These are phyloP conservation scores for Pseudocohnilembus persalinus DNA, from an alignment of 169 alveolate genomes.

Conservation along the genomic window DNA sequence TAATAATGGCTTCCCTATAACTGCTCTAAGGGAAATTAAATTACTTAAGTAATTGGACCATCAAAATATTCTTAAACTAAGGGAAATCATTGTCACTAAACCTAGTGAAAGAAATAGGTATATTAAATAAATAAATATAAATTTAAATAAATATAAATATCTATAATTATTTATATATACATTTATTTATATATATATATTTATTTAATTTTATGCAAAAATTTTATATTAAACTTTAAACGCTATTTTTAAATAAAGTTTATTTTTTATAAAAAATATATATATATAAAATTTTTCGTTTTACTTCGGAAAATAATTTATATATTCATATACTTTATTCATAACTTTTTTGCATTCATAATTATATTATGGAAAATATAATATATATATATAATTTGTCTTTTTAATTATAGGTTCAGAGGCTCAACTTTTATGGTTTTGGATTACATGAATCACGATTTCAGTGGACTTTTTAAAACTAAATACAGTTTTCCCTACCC, in stretches of 20 bases:
- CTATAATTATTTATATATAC: background rate
- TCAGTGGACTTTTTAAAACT: slow-evolving; percentile 74
- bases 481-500: slow-evolving; percentile 52
- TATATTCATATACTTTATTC: too few relatives aligned
- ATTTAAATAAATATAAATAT: too few relatives aligned
- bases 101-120: slow-evolving; percentile 53
- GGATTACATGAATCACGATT: slow-evolving; percentile 87
- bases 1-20: slow-evolving; percentile 88
- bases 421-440: slow-evolving; percentile 76
- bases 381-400: too few relatives aligned
- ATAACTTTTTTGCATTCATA: too few relatives aligned
- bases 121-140: background rate
- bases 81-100: slow-evolving; percentile 81
- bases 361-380: too few relatives aligned
- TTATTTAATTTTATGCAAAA: too few relatives aligned
- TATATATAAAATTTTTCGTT: too few relatives aligned
- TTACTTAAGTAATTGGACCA: slow-evolving; percentile 77
- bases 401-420: slow-evolving; percentile 9
- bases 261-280: too few relatives aligned
- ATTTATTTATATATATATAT: too few relatives aligned
- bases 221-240: too few relatives aligned
- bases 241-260: too few relatives aligned
- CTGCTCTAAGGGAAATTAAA: slow-evolving; percentile 86
- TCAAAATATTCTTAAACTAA: slow-evolving; percentile 70
- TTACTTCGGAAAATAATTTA: too few relatives aligned